Evolutionary conservation across 768 basidiomycete genomes (phyloP), one percentile per base, ranked within the genome.

Genomic region (Dendrothele bispora): DNA sequence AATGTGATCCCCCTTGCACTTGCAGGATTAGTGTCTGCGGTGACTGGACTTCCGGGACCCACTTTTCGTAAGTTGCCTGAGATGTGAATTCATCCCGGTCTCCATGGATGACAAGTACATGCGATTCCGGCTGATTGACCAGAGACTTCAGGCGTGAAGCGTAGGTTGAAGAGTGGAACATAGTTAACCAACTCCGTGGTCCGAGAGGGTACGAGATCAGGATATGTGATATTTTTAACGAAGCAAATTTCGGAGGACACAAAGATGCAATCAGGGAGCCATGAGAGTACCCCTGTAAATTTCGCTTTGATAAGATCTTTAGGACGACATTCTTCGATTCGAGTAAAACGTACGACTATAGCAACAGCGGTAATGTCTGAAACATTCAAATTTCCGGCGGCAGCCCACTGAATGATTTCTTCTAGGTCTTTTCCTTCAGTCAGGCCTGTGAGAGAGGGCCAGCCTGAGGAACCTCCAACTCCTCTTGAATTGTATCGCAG

Each of bases 401-500:
- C 46, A 3, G 77, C 80, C 72, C 82, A 83, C 28, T 72, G 61
- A 1, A 87, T 74, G 20, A 90, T 57, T 17, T 78, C 80, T 53
- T 78, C 71, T 36, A 94, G 65, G 59, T 94, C 91, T 40, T 81
- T 70, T 0, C 68, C 88, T 66, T 94, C 91, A 6, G 69, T 72
- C 48, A 77, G 66, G 1, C 90, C 91, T 4, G 84, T 88, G 30
- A 91, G 72, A 3, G 90, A 87, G 2, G 84, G 60, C 75, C 83
- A 79, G 6, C 88, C 90, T 1, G 80, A 77, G 0, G 90, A 92
- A 38, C 63, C 69, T 12, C 90, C 90, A 8, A 88, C 86, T 0
- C 88, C 86, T 27, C 91, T 79, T 30, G 86, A 84, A 57, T 93
- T 93, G 64, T 83, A 93, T 42, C 75, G 73, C 29, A 91, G 59